Percentiles rank a stretch among this genome's conserved stretches.
These are phyloP conservation scores for Articulospora tetracladia DNA, from an alignment of 495 filamentous ascomycete genomes.

Conservation along the genomic window DNA sequence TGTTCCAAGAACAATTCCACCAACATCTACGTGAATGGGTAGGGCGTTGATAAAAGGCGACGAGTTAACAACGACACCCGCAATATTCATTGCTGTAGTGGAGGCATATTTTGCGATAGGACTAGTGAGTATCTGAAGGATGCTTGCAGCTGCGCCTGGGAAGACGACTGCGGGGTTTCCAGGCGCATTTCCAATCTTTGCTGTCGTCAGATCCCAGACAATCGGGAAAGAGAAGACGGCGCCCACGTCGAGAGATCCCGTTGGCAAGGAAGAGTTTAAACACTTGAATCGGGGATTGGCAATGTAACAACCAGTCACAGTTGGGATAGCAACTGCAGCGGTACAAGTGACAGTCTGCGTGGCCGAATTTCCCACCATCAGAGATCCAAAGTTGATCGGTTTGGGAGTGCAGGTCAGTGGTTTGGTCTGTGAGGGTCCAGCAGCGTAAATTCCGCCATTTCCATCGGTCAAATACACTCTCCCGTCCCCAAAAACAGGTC, in stretches of 20 bases:
- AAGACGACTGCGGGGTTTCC: slow-evolving; percentile 20
- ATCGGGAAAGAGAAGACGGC: slow-evolving; percentile 32
- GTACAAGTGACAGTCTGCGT: slow-evolving; percentile 30
- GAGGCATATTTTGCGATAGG: too few relatives aligned
- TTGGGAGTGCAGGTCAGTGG: slow-evolving; percentile 35
- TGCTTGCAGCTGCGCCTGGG: slow-evolving; percentile 30
- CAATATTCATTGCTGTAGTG: slow-evolving; percentile 22
- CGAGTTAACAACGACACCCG: slow-evolving; percentile 23
- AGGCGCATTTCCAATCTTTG: too few relatives aligned
- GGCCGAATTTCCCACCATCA: slow-evolving; percentile 28
- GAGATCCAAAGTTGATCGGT: slow-evolving; percentile 40
- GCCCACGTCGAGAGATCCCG: slow-evolving; percentile 23
- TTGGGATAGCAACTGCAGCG: slow-evolving; percentile 28
- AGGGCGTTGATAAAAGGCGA: slow-evolving; percentile 27
- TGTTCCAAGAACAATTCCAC: slow-evolving; percentile 30
- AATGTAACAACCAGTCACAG: slow-evolving; percentile 25
- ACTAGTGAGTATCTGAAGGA: slow-evolving; percentile 26
- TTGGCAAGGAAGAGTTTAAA: slow-evolving; percentile 30
- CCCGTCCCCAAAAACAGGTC: slow-evolving; percentile 45
- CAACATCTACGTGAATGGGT: slow-evolving; percentile 32
- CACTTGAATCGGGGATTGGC: slow-evolving; percentile 26
- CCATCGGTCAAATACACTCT: slow-evolving; percentile 35
- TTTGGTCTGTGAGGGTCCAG: slow-evolving; percentile 36
- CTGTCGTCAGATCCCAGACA: slow-evolving; percentile 32
- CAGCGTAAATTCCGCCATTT: slow-evolving; percentile 33